Base-by-base conservation (phyloP, 306 rosid genomes). In the Prinsepia uniflora region DNA sequence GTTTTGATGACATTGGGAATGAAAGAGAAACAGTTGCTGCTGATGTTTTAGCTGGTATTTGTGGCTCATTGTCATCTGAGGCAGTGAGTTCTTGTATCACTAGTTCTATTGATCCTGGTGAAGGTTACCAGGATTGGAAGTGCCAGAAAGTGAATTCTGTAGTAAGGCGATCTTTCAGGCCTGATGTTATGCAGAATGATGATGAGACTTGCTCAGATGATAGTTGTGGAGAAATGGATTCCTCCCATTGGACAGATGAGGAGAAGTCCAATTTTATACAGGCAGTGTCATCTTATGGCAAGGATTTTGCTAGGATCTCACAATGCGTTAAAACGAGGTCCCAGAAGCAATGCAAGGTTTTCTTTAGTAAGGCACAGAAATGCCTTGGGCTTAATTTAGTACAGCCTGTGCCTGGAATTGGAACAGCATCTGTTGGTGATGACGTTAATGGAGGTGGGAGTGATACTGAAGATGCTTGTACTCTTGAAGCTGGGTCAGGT, bases 181-280 rank as follows among this genome's bases (percentile, higher is more conserved):
- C 81, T 40, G 97, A 84, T 72, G 79, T 72, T 60, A 56, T 83
- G 19, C 86, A 81, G 59, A 71, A 63, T 76, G 96, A 89, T 70
- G 92, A 86, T 34, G 99, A 82, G 43, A 84, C 93, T 72, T 91
- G 96, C 79, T 95, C 99, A 10, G 97, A 95, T 81, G 96, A 89
- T 65, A 95, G 97, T 82, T 87, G 93, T 68, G 99, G 83, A 36
- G 96, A 95, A 77, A 87, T 87, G 87, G 96, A 89, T 78, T 84
- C 90, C 55, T 40, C 81, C 54, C 88, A 85, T 36, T 95, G 99
- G 99, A 87, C 96, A 34, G 99, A 95, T 63, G 90, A 80, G 67
- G 99, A 95, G 79, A 95, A 84, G 78, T 77, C 93, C 7, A 73
- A 81, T 68, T 91, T 95, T 80, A 74, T 95, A 58, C 92, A 75